These are phyloP conservation scores for Eutrema yunnanense DNA, from an alignment of 345 rosid species.

Conservation along the genomic window DNA sequence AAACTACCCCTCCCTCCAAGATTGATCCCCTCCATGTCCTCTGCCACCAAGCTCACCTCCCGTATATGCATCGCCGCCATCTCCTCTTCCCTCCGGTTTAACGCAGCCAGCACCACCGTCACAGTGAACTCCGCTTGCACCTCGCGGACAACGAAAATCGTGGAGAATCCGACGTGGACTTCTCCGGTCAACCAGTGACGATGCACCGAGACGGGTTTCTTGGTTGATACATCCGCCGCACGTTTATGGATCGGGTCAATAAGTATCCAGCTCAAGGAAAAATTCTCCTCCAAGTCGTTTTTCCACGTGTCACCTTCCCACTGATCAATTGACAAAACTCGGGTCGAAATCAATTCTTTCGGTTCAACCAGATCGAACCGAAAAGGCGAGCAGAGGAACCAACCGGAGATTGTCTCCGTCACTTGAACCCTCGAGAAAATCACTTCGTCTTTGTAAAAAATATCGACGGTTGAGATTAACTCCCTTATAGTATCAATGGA, in stretches of 20 bases:
- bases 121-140: constrained; percentile 37
- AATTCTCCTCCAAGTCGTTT: no score
- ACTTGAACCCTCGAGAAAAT: constrained; percentile 47
- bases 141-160: constrained; percentile 25
- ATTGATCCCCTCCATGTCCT: constrained; percentile 60
- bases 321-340: no score
- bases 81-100: constrained; percentile 19
- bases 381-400: constrained; percentile 62
- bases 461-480: constrained; percentile 66
- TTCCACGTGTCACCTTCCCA: no score
- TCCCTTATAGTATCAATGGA: constrained; percentile 16
- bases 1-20: constrained; percentile 58
- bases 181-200: constrained; percentile 73
- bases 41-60: constrained; percentile 53
- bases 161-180: constrained; percentile 42
- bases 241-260: no score
- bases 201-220: no score
- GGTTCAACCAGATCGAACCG: no score
- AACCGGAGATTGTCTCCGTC: constrained; percentile 41
- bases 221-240: no score
- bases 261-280: no score
- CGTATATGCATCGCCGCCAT: constrained; percentile 48
- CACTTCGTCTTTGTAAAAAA: constrained; percentile 33
- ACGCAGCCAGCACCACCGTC: constrained; percentile 37
- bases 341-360: no score